Base-by-base conservation (phyloP, 2,329 filamentous ascomycete genomes). In the Neofusicoccum kwambonambiense region DNA sequence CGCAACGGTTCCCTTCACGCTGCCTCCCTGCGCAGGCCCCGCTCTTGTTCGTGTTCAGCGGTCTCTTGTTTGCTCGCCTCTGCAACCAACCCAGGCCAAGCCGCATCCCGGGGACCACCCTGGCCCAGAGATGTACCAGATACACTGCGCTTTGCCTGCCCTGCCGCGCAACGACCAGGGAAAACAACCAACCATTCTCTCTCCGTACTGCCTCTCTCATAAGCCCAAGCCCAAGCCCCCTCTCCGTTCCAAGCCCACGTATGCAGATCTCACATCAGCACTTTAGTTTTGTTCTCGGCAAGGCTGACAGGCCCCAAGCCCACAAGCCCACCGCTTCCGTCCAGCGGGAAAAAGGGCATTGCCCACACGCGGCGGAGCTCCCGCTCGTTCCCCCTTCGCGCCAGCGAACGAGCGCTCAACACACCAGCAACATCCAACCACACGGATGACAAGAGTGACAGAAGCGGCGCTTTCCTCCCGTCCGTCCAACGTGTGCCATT, bases 201-300 rank as follows among this genome's bases (percentile, higher is more conserved):
- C 35, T 56, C 51, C 22, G 17, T 35, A 13, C 54, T n/a, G 39
- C 9, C 17, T 47, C 56, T 60, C 41, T 42, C 56, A 60, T 60
- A 60, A 60, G 56, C 56, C 41, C 56, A 60, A 47, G 31, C 56
- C 41, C 31, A 44, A 44, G 15, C 11, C 56, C 4, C 5, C 22
- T 22, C 22, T 22, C 22, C 22, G 22, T 22, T 22, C 37, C 56
- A 60, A 60, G 56, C 56, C 56, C 42, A 42, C 49, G 39, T 22
- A 45, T 39, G 54, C 54, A 60, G 31, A 60, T 60, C 56, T 60
- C 56, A 60, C 56, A 31, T 60, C 42, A 60, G 56, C 56, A 60
- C 56, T 60, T 22, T 60, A 22, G 31, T 60, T 47, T 47, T 12
- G 41, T 37, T 45, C 17, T 45, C 56, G 42, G 56, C 56, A 60